Conservation (phyloP, 345 rosid species). For the Geranium rotundifolium region DNA sequence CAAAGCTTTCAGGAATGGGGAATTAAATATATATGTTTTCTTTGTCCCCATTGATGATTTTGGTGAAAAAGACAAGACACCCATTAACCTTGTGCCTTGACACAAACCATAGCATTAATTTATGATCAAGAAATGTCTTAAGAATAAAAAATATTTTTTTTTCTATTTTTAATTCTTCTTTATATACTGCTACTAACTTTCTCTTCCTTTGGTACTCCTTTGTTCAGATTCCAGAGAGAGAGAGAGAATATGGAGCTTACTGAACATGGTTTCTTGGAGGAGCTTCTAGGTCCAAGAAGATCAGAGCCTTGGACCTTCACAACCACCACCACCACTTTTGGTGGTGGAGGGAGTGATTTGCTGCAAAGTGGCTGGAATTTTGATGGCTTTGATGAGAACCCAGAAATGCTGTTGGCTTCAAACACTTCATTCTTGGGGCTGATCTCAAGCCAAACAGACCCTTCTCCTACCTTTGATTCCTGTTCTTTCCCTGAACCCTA, state of each 20-base stretch:
- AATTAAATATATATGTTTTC: conserved; percentile 23
- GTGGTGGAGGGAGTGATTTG: too few species aligned
- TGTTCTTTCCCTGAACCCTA: conserved; percentile 22
- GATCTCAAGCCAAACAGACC: conserved; percentile 15
- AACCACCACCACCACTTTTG: conserved; percentile 11
- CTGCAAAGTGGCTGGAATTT: conserved; percentile 40
- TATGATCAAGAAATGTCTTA: too few species aligned
- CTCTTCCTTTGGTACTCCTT: conserved; percentile 7
- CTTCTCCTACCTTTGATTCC: conserved; percentile 30
- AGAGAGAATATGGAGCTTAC: conserved; percentile 43
- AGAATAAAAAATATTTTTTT: too few species aligned
- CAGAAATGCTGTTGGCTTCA: conserved; percentile 15
- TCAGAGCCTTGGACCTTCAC: conserved; percentile 27
- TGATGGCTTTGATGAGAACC: conserved; percentile 31
- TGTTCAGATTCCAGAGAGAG: conserved; percentile 7
- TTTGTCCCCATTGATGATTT: conserved; percentile 22
- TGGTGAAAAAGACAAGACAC: conserved; percentile 34
- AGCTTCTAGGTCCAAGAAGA: conserved; percentile 51
- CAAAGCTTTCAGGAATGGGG: conserved; percentile 19
- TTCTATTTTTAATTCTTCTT: too few species aligned
- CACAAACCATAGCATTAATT: conserved; percentile 11
- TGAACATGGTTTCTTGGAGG: conserved; percentile 62
- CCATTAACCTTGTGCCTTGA: conserved; percentile 17
- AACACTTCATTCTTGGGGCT: conserved; percentile 23
- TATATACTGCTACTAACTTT: not conserved